A percentile compares a stretch with the other conserved stretches of the same genome.
These are phyloP conservation scores for Dalechampia spathulata DNA, from an alignment of 441 rosid genomes.

Conservation along the genomic window DNA sequence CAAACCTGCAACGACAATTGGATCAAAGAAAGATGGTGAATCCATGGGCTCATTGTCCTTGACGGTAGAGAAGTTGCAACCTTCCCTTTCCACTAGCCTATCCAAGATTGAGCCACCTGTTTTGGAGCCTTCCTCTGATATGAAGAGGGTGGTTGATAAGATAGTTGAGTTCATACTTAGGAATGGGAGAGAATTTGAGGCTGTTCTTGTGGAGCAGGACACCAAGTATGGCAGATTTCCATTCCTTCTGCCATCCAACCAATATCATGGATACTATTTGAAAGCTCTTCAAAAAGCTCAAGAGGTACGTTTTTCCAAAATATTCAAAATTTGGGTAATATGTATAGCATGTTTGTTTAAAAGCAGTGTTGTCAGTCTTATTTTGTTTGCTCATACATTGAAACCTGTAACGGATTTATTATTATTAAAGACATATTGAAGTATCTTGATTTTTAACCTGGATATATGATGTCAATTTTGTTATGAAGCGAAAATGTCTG, in stretches of 20 bases:
- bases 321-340: not conserved
- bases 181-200: conserved; percentile 82
- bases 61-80: conserved; percentile 29
- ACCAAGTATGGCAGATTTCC: conserved; percentile 75
- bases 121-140: conserved; percentile 79
- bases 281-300: conserved; percentile 61
- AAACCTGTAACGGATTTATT: too few species aligned
- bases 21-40: conserved; percentile 33
- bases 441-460: too few species aligned
- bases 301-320: conserved; percentile 37
- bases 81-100: conserved; percentile 23
- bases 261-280: conserved; percentile 63
- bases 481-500: too few species aligned
- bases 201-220: conserved; percentile 79
- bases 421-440: too few species aligned
- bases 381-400: not conserved
- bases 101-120: conserved; percentile 42
- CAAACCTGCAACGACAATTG: conserved; percentile 36
- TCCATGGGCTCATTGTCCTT: conserved; percentile 17
- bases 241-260: conserved; percentile 63
- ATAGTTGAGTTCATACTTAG: conserved; percentile 83
- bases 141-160: conserved; percentile 80
- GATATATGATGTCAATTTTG: too few species aligned
- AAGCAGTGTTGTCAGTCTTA: not conserved
- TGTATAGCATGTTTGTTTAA: not conserved